Base-by-base conservation (phyloP, 352 stramenopile genomes). In the Phytophthora syringae region DNA sequence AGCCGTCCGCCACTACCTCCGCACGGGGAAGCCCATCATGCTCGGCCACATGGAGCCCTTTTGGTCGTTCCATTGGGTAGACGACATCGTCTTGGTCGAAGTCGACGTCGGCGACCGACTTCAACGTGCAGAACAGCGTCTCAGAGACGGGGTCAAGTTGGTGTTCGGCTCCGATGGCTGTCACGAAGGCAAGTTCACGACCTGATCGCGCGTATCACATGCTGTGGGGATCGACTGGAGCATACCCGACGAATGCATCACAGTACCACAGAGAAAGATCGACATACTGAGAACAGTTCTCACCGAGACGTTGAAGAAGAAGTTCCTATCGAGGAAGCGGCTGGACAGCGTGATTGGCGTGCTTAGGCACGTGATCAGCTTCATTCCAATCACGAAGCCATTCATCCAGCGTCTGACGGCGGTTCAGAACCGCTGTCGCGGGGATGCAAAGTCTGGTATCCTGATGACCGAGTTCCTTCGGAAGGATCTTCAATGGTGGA, bases 141-240 rank as follows among this genome's bases (percentile, higher is more conserved):
- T n/a, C n/a, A n/a, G n/a, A n/a, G n/a, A n/a, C n/a, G n/a, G n/a
- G n/a, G n/a, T n/a, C n/a, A n/a, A n/a, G n/a, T n/a, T n/a, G n/a
- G n/a, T n/a, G n/a, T n/a, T n/a, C n/a, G n/a, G n/a, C n/a, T n/a
- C n/a, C n/a, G n/a, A n/a, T n/a, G n/a, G n/a, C n/a, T n/a, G n/a
- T n/a, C n/a, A n/a, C n/a, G n/a, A n/a, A n/a, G n/a, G n/a, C n/a
- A n/a, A n/a, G n/a, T n/a, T n/a, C n/a, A n/a, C n/a, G n/a, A n/a
- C n/a, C n/a, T n/a, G n/a, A n/a, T n/a, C n/a, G n/a, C n/a, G n/a
- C n/a, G n/a, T n/a, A n/a, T n/a, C n/a, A n/a, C n/a, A n/a, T n/a
- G n/a, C 47, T 20, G 57, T 59, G 5, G 57, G 48, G 4, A 65
- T 59, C 7, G 47, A 65, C 48, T 59, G 48, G 56, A 42, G n/a